phyloP scores from a whole-genome alignment of 2,329 filamentous ascomycete species.

The Neonectria faginata region DNA sequence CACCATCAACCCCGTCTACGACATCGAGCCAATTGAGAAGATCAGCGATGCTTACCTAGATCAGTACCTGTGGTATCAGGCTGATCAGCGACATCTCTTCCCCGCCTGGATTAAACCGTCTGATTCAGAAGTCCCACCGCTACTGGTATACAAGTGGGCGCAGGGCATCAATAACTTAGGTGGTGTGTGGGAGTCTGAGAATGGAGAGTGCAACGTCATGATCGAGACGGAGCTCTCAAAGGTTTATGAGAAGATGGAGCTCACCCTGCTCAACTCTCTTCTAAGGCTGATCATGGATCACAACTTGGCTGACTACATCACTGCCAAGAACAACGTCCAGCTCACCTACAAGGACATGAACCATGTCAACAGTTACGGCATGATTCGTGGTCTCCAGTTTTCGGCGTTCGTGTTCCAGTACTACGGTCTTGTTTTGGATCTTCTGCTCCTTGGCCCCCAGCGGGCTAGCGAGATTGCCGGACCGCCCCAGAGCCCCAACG shows the following conservation, averaged over 20 bases:
- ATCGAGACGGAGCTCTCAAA: conserved; percentile 99
- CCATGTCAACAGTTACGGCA: conserved; percentile 97
- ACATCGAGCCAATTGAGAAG: conserved; percentile 99
- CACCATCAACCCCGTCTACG: conserved; percentile 98
- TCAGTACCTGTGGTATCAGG: conserved; percentile 99
- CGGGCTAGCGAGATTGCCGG: conserved; percentile 98
- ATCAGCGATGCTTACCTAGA: conserved; percentile 99
- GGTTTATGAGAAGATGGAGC: conserved; percentile 98
- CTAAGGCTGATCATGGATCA: conserved; percentile 98
- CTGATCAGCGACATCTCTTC: conserved; percentile 96
- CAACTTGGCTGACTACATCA: conserved; percentile 98
- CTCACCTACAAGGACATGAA: conserved; percentile 99
- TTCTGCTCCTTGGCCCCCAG: conserved; percentile 90
- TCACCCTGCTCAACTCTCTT: conserved; percentile 93
- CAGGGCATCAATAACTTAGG: conserved; percentile 99
- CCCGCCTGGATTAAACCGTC: conserved; percentile 99
- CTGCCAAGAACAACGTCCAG: conserved; percentile 99
- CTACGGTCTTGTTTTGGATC: conserved; percentile 94
- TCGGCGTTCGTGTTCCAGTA: conserved; percentile 99
- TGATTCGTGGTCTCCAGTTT: conserved; percentile 98
- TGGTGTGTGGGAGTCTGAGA: conserved; percentile 91
- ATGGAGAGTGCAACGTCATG: conserved; percentile 98
- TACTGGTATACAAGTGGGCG: conserved; percentile 98
- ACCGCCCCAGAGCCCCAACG: conserved; percentile 91
- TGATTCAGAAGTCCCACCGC: conserved; percentile 94